Conservation (phyloP, 306 rosid genomes). For the Casuarina equisetifolia region DNA sequence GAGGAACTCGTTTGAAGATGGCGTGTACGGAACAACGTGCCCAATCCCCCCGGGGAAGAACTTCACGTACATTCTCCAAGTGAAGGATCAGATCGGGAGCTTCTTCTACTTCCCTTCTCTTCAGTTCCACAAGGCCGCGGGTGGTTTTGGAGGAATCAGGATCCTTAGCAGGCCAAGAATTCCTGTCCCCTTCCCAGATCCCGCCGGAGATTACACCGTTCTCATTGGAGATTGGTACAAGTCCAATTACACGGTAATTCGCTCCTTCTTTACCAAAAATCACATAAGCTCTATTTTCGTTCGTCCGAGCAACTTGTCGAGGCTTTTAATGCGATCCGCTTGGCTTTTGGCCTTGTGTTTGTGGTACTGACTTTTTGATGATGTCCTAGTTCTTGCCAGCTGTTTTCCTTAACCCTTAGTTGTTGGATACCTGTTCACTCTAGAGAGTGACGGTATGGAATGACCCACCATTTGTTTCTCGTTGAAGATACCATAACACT, state of each 20-base stretch:
- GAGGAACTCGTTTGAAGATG: conserved; percentile 87
- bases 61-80: conserved; percentile 90
- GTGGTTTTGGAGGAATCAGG: conserved; percentile 95
- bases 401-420: too few species aligned
- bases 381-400: too few species aligned
- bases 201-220: conserved; percentile 77
- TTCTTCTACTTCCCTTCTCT: conserved; percentile 92
- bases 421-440: too few species aligned
- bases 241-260: conserved; percentile 78
- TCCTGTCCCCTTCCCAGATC: conserved; percentile 94
- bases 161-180: conserved; percentile 91
- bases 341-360: background rate
- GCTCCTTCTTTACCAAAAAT: background rate
- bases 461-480: too few species aligned
- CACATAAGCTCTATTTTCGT: too few species aligned
- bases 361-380: background rate
- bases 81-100: conserved; percentile 97
- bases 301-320: too few species aligned
- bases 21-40: conserved; percentile 87
- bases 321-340: too few species aligned
- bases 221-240: conserved; percentile 97
- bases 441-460: too few species aligned
- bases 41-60: conserved; percentile 93
- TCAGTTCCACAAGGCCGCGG: conserved; percentile 93
- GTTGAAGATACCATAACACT: too few species aligned